Conservation (phyloP, 371 early-diverging fungal genomes). For the Saksenaea vasiformis region DNA sequence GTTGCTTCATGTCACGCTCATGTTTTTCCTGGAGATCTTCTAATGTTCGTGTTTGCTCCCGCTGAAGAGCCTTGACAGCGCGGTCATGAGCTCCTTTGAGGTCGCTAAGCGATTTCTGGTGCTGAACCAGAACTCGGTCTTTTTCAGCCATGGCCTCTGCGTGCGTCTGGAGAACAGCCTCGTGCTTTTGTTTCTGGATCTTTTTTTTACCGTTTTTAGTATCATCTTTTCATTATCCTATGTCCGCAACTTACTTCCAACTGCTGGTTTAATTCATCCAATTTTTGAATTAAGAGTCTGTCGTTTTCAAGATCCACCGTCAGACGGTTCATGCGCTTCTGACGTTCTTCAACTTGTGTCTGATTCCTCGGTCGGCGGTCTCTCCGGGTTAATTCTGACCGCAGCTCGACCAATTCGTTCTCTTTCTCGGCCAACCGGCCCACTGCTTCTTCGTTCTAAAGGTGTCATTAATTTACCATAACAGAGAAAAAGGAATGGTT, state of each 20-base stretch:
- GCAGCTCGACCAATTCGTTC: conserved; percentile 37
- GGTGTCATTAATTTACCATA: background rate
- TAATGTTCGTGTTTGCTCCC: conserved; percentile 30
- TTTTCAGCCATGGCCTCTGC: conserved; percentile 50
- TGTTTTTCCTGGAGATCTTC: conserved; percentile 30
- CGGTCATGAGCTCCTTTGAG: conserved; percentile 33
- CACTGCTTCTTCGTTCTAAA: conserved; percentile 42
- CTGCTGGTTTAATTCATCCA: conserved; percentile 47
- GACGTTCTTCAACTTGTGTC: conserved; percentile 28
- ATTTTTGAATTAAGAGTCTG: conserved; percentile 40
- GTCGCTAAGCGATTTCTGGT: conserved; percentile 37
- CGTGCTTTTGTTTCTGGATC: conserved; percentile 50
- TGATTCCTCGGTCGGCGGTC: conserved; percentile 30
- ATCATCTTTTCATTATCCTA: background rate
- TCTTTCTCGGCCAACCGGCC: conserved; percentile 43
- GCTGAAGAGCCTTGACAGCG: conserved; percentile 34
- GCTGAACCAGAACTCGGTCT: conserved; percentile 31
- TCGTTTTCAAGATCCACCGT: conserved; percentile 47
- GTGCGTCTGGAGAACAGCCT: conserved; percentile 39
- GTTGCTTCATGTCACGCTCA: conserved; percentile 20
- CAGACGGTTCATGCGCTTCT: conserved; percentile 39
- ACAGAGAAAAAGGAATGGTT: background rate
- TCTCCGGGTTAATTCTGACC: conserved; percentile 34
- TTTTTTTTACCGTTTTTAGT: conserved; percentile 1
- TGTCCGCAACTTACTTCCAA: conserved; percentile 31